These are phyloP conservation scores for Heliamphora pulchella DNA, from an alignment of 179 eudicot genomes.

Conservation along the genomic window DNA sequence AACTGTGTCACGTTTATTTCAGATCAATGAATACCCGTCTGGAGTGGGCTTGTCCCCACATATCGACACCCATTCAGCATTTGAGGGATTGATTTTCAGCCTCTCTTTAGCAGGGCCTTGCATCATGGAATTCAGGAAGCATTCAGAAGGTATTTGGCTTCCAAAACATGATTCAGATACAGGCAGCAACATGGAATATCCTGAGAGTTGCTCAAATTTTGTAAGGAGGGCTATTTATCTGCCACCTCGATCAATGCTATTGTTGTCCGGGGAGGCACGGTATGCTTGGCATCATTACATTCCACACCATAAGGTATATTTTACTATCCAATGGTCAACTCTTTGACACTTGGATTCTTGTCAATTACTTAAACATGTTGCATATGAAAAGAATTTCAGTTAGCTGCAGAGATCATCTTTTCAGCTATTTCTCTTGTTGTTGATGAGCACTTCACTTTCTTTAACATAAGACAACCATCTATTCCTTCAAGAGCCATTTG, in stretches of 20 bases:
- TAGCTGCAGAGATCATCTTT: not conserved
- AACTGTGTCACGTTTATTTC: conserved; percentile 13
- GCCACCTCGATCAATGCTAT: conserved; percentile 76
- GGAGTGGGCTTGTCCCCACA: conserved; percentile 98
- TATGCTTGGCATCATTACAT: conserved; percentile 98
- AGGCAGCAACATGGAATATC: conserved; percentile 29
- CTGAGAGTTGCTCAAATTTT: conserved; percentile 33
- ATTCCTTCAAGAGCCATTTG: not conserved
- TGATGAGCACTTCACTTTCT: not conserved
- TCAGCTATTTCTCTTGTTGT: not conserved
- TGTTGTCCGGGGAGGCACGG: conserved; percentile 87
- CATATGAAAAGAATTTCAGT: not conserved
- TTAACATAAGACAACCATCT: not conserved
- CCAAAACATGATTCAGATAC: conserved; percentile 28
- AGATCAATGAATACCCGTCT: conserved; percentile 93
- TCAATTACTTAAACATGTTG: not conserved
- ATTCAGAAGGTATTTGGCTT: conserved; percentile 39
- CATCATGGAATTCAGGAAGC: conserved; percentile 90
- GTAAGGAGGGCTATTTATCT: conserved; percentile 64
- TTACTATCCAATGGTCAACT: not conserved
- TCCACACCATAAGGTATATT: conserved; percentile 93
- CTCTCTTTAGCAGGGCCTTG: conserved; percentile 95
- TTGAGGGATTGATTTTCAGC: conserved; percentile 81
- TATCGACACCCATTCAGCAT: conserved; percentile 95
- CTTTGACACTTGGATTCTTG: not conserved